Conservation (phyloP, 1,139 yeast genomes). For the Pichia sp. region DNA sequence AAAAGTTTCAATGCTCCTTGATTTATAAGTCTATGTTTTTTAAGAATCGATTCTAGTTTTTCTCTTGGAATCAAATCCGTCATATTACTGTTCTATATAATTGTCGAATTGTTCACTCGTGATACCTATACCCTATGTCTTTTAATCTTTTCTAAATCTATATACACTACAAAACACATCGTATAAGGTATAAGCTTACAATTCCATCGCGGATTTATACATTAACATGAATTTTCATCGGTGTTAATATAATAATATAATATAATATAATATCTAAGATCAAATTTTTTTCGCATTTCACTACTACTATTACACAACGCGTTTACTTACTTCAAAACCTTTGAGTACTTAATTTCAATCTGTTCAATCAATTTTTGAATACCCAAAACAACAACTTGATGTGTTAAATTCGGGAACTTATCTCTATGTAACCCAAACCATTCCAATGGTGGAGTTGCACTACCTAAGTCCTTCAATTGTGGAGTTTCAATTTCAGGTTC, state of each 20-base stretch:
- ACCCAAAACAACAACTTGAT: constrained; percentile 66
- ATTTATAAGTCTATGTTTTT: background rate
- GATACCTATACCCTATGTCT: too few species aligned
- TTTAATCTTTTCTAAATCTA: too few species aligned
- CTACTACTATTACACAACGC: too few species aligned
- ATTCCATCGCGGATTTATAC: background rate
- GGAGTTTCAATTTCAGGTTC: constrained; percentile 87
- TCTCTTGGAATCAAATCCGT: background rate
- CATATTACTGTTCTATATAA: background rate
- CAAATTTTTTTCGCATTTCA: background rate
- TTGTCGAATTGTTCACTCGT: too few species aligned
- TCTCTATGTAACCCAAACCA: constrained; percentile 94
- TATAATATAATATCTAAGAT: too few species aligned
- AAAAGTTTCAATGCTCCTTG: background rate
- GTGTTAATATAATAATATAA: background rate
- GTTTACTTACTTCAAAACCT: constrained; percentile 26
- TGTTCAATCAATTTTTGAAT: constrained; percentile 69
- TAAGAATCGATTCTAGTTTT: background rate
- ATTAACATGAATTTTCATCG: background rate
- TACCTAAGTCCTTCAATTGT: constrained; percentile 82
- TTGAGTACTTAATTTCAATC: constrained; percentile 46
- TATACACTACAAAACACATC: too few species aligned
- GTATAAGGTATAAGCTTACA: too few species aligned
- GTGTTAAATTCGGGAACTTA: constrained; percentile 79
- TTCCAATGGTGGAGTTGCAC: constrained; percentile 95